Evolutionary conservation across 805 yeast species (phyloP).

Genomic region (Candida corydali): DNA sequence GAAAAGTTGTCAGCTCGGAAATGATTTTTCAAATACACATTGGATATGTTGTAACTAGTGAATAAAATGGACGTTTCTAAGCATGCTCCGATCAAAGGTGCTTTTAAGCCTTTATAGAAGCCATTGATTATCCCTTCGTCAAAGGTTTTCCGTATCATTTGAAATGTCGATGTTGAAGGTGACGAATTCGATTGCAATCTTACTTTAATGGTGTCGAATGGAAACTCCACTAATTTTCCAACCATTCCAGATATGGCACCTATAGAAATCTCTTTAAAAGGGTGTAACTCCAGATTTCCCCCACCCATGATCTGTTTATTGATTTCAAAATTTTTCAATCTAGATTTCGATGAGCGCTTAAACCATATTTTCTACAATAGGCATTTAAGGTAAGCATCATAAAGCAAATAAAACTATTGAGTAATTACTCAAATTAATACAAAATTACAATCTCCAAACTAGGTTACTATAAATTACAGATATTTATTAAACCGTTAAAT

Average conservation of each 20-base stretch:
- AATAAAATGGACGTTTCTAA: constrained; percentile 81
- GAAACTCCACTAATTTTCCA: constrained; percentile 84
- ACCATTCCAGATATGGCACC: constrained; percentile 72
- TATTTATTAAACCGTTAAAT: constrained; percentile 7
- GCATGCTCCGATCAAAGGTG: constrained; percentile 89
- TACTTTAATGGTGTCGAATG: constrained; percentile 90
- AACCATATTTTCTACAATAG: too few species aligned
- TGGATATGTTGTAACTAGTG: constrained; percentile 48
- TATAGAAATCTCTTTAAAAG: constrained; percentile 37
- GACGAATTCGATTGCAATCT: constrained; percentile 60
- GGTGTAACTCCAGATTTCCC: constrained; percentile 10
- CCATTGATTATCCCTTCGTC: constrained; percentile 71
- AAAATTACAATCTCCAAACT: neutral
- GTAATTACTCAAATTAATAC: neutral
- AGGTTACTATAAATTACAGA: constrained; percentile 7
- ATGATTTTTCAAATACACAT: constrained; percentile 18
- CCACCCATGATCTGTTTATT: too few species aligned
- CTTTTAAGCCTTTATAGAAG: constrained; percentile 72
- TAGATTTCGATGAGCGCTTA: constrained; percentile 5
- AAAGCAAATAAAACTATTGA: neutral
- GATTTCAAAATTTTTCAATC: neutral
- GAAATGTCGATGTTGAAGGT: constrained; percentile 52
- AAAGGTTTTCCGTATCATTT: constrained; percentile 62
- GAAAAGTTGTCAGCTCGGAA: constrained; percentile 28
- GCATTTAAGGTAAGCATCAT: too few species aligned